A percentile compares a stretch with the other conserved stretches of the same genome.
Conservation (phyloP, 495 filamentous ascomycete species). For the Aspergillus cavernicola region DNA sequence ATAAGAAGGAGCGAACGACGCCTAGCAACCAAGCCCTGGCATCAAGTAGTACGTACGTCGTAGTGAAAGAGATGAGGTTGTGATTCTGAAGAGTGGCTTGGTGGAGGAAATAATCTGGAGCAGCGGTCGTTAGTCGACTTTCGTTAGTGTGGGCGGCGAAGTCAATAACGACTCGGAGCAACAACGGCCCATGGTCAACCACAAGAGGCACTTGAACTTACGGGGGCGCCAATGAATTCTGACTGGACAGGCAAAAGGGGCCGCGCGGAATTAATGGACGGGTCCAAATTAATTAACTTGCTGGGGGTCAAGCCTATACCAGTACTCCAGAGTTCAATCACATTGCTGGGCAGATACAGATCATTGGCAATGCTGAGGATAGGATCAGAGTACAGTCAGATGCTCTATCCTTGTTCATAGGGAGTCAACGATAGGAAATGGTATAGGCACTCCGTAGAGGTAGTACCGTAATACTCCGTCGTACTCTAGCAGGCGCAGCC, state of each 20-base stretch:
- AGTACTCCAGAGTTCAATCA: too few relatives aligned
- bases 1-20: conserved; percentile 22
- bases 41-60: conserved; percentile 9
- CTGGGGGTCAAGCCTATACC: not conserved
- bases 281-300: not conserved
- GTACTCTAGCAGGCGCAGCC: too few relatives aligned
- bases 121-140: too few relatives aligned
- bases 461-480: too few relatives aligned
- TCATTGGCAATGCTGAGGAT: too few relatives aligned
- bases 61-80: not conserved
- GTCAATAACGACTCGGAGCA: not conserved
- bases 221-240: not conserved
- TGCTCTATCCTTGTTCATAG: too few relatives aligned
- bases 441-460: too few relatives aligned
- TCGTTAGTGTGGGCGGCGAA: conserved; percentile 4
- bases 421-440: too few relatives aligned
- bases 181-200: not conserved
- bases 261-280: not conserved
- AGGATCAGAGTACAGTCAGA: too few relatives aligned
- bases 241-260: not conserved
- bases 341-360: too few relatives aligned
- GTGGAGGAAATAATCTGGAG: conserved; percentile 10
- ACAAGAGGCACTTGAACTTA: not conserved
- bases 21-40: conserved; percentile 21
- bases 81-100: not conserved